These are phyloP conservation scores for Pseudocercospora cruenta DNA, from an alignment of 2,329 filamentous ascomycete species.

Conservation along the genomic window DNA sequence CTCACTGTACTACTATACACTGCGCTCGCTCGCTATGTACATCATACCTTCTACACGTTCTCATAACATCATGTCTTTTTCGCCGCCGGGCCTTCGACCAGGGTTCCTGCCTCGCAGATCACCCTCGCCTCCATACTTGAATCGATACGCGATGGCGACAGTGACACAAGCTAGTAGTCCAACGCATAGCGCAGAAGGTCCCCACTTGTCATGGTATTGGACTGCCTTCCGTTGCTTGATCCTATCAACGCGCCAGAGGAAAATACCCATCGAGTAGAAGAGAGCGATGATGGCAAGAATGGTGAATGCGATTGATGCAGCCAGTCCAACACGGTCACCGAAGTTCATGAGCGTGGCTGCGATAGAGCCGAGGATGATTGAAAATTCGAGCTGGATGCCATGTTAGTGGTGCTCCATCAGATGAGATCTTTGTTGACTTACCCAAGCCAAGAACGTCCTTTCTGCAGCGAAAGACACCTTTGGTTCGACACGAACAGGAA, in stretches of 20 bases:
- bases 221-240: constrained; percentile 84
- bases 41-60: background rate
- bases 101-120: constrained; percentile 39
- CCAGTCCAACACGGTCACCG: constrained; percentile 65
- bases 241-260: constrained; percentile 83
- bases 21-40: background rate
- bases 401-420: background rate
- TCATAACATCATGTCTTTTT: background rate
- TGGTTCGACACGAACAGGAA: constrained; percentile 92
- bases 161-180: constrained; percentile 73
- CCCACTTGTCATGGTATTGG: constrained; percentile 87
- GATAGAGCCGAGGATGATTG: constrained; percentile 88
- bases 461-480: constrained; percentile 98
- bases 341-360: constrained; percentile 85
- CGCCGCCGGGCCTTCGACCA: background rate
- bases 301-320: constrained; percentile 71
- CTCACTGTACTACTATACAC: background rate
- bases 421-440: constrained; percentile 47
- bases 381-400: constrained; percentile 77
- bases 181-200: constrained; percentile 75
- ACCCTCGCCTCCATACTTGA: constrained; percentile 58
- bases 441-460: constrained; percentile 93
- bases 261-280: constrained; percentile 81
- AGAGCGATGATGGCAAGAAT: constrained; percentile 76
- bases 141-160: constrained; percentile 79